These are phyloP conservation scores for Exsudoporus floridanus DNA, from an alignment of 1,284 basidiomycete species.

Conservation along the genomic window DNA sequence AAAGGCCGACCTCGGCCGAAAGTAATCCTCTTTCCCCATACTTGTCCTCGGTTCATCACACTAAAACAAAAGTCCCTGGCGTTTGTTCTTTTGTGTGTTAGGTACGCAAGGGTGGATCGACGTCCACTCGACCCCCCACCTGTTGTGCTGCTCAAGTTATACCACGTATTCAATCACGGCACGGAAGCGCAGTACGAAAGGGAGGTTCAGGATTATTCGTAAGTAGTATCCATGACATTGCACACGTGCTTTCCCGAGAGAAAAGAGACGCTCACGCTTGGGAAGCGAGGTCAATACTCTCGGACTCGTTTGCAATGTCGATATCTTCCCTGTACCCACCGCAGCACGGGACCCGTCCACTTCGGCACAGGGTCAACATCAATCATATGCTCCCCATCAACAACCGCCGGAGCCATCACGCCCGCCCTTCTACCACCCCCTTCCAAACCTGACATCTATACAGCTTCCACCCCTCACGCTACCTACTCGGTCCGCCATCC, in stretches of 20 bases:
- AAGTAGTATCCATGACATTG: conserved; percentile 18
- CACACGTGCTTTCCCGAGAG: background rate
- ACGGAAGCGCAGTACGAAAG: conserved; percentile 41
- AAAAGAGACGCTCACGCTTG: conserved; percentile 3
- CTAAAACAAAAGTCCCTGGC: conserved; percentile 1
- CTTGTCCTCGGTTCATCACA: background rate
- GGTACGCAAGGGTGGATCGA: conserved; percentile 60
- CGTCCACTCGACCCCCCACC: conserved; percentile 65
- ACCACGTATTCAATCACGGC: conserved; percentile 43
- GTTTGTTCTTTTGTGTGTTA: conserved; percentile 21
- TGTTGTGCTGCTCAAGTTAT: conserved; percentile 55
- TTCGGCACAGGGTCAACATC: conserved; percentile 3
- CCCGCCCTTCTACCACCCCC: conserved; percentile 19
- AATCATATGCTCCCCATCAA: conserved; percentile 9
- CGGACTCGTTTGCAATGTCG: conserved; percentile 63
- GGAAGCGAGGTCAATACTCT: conserved; percentile 46
- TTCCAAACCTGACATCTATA: conserved; percentile 12
- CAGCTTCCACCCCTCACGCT: conserved; percentile 26
- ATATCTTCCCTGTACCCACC: conserved; percentile 55
- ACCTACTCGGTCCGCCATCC: conserved; percentile 7
- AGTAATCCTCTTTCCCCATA: conserved; percentile 40
- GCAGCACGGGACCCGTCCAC: conserved; percentile 6
- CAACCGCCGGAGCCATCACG: conserved; percentile 13
- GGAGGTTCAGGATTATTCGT: conserved; percentile 50
- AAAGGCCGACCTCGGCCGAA: conserved; percentile 63